Percentiles rank a stretch among this genome's conserved stretches.
These are phyloP conservation scores for Bipolaris sorokiniana DNA, from an alignment of 2,329 filamentous ascomycete species.

Conservation along the genomic window DNA sequence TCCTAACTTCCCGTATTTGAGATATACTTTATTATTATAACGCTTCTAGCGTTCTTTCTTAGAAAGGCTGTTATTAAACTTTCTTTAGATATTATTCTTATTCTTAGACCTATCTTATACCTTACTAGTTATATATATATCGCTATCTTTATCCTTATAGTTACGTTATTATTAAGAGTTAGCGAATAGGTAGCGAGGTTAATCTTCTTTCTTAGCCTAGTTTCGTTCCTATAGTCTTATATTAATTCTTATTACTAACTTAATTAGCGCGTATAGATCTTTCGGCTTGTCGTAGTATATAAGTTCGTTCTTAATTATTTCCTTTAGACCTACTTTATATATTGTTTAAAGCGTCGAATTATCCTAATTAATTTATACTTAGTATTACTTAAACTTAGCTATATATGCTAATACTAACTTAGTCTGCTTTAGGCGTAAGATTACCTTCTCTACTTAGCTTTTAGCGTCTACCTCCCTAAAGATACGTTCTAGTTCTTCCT, in stretches of 20 bases:
- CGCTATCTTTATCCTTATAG: neutral
- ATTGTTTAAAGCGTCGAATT: neutral
- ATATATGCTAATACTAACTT: neutral
- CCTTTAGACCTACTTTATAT: neutral
- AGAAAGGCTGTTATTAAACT: neutral
- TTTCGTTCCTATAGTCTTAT: neutral
- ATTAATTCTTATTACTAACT: neutral
- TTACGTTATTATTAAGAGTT: too few relatives aligned
- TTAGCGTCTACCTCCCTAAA: neutral
- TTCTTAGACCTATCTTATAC: slow-evolving; percentile 1
- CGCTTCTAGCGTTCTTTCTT: slow-evolving; percentile 1
- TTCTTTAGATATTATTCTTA: neutral
- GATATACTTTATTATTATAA: neutral
- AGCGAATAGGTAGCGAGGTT: too few relatives aligned
- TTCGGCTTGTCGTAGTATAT: neutral
- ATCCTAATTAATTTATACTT: neutral
- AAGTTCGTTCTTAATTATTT: neutral
- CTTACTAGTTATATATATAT: neutral
- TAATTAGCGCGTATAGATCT: neutral
- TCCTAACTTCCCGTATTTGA: neutral
- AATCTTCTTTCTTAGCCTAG: too few relatives aligned
- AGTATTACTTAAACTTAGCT: neutral
- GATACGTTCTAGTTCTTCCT: neutral
- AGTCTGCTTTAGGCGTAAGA: neutral
- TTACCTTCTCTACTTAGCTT: neutral